Conservation (phyloP, 768 basidiomycete species). For the Steccherinum ochraceum region DNA sequence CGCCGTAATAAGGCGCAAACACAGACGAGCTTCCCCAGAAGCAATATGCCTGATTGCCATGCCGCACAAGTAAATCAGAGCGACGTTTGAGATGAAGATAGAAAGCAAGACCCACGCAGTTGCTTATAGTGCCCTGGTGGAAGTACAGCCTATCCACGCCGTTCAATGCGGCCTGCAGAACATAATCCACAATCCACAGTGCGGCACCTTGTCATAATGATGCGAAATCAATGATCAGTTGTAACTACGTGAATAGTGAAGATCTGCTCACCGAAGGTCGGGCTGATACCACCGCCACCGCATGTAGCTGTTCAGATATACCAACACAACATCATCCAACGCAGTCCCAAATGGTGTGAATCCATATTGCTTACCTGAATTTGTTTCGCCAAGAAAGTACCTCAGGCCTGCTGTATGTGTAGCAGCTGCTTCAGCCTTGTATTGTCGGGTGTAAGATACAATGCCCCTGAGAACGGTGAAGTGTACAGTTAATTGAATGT, state of each 20-base stretch:
- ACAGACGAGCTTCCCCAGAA: slow-evolving; percentile 31
- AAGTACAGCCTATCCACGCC: slow-evolving; percentile 33
- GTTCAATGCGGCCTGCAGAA: slow-evolving; percentile 30
- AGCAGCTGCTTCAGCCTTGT: slow-evolving; percentile 26
- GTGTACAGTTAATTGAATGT: not conserved
- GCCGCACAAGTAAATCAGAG: not conserved
- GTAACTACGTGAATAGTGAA: too few species aligned
- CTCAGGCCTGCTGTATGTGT: slow-evolving; percentile 26
- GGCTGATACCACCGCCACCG: slow-evolving; percentile 34
- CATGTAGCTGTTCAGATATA: slow-evolving; percentile 33
- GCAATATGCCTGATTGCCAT: slow-evolving; percentile 27
- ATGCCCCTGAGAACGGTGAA: slow-evolving; percentile 21
- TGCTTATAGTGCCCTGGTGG: slow-evolving; percentile 35
- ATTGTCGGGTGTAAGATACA: slow-evolving; percentile 27
- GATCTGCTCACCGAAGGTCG: slow-evolving; percentile 7
- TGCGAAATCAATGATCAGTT: not conserved
- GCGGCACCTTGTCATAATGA: slow-evolving; percentile 25
- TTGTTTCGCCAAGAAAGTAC: slow-evolving; percentile 35
- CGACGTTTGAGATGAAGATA: not conserved
- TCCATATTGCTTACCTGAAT: slow-evolving; percentile 32
- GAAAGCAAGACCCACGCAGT: slow-evolving; percentile 24
- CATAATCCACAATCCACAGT: slow-evolving; percentile 36
- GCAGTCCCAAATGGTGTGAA: too few species aligned
- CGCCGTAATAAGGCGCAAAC: slow-evolving; percentile 32
- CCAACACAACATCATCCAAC: not conserved